Evolutionary conservation across 306 rosid genomes (phyloP).

Genomic region (Glycyrrhiza uralensis): DNA sequence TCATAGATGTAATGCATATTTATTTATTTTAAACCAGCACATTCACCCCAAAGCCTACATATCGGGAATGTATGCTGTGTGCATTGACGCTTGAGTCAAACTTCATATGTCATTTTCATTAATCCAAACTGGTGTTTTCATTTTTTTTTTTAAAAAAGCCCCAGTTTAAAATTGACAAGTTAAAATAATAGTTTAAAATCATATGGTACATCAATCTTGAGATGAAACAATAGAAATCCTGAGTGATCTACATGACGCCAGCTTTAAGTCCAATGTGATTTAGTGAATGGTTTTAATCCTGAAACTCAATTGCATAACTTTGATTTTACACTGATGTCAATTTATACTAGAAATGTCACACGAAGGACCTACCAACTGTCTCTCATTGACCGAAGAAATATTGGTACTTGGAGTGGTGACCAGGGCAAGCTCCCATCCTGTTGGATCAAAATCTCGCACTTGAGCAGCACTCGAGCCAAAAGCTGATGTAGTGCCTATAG

Average conservation of each 20-base stretch:
- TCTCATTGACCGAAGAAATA: conserved; percentile 62
- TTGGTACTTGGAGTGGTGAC: conserved; percentile 65
- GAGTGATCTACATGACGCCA: not conserved
- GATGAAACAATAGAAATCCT: not conserved
- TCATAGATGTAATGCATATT: too few relatives aligned
- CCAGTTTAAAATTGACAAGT: not conserved
- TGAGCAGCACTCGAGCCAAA: conserved; percentile 44
- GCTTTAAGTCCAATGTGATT: not conserved
- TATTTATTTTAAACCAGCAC: too few relatives aligned
- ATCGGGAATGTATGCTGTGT: too few relatives aligned
- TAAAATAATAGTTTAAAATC: not conserved
- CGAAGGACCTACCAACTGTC: conserved; percentile 66
- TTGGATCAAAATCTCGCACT: conserved; percentile 66
- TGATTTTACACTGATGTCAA: not conserved
- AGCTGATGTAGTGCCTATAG: conserved; percentile 42
- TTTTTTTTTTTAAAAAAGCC: too few relatives aligned
- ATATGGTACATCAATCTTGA: not conserved
- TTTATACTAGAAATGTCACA: not conserved
- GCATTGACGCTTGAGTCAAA: too few relatives aligned
- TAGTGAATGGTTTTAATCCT: not conserved
- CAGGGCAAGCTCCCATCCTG: conserved; percentile 88
- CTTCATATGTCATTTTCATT: too few relatives aligned
- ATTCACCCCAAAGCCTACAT: too few relatives aligned
- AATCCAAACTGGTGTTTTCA: too few relatives aligned
- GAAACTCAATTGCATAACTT: not conserved